Evolutionary conservation across 805 yeast genomes (phyloP).

Genomic region (Grigorovia jiainica): DNA sequence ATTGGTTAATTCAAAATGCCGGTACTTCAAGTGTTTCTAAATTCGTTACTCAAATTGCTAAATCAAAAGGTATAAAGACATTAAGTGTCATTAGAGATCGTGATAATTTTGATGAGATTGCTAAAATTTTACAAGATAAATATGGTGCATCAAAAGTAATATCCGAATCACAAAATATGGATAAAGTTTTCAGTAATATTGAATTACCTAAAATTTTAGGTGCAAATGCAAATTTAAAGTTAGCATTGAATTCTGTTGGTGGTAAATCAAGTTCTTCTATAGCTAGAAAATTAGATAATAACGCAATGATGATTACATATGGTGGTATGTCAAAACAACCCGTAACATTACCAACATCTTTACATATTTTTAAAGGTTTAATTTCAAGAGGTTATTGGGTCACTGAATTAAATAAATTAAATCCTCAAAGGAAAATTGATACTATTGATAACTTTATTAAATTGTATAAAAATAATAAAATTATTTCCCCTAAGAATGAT

Average conservation of each 20-base stretch:
- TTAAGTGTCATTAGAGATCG: conserved; percentile 84
- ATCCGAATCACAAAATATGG: conserved; percentile 75
- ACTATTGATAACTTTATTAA: conserved; percentile 48
- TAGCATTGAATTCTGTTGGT: conserved; percentile 90
- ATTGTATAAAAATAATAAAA: conserved; percentile 48
- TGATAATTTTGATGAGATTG: conserved; percentile 57
- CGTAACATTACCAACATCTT: conserved; percentile 78
- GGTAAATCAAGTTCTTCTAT: conserved; percentile 77
- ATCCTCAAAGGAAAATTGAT: conserved; percentile 51
- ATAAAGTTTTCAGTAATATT: conserved; percentile 54
- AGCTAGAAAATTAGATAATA: conserved; percentile 67
- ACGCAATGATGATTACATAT: conserved; percentile 78
- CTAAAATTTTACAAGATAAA: conserved; percentile 40
- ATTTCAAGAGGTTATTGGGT: conserved; percentile 91
- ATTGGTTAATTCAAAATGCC: conserved; percentile 94
- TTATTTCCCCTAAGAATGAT: conserved; percentile 41
- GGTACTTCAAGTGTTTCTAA: conserved; percentile 94
- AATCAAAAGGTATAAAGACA: conserved; percentile 68
- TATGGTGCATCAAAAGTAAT: conserved; percentile 82
- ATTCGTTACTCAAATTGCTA: conserved; percentile 81
- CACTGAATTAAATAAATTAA: conserved; percentile 49
- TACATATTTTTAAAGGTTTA: conserved; percentile 82
- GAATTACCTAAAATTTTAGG: conserved; percentile 36
- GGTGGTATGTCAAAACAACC: conserved; percentile 99
- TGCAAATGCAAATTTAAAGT: conserved; percentile 44